These are phyloP conservation scores for Dendrobium huoshanense DNA, from an alignment of 106 monocot species.

Conservation along the genomic window DNA sequence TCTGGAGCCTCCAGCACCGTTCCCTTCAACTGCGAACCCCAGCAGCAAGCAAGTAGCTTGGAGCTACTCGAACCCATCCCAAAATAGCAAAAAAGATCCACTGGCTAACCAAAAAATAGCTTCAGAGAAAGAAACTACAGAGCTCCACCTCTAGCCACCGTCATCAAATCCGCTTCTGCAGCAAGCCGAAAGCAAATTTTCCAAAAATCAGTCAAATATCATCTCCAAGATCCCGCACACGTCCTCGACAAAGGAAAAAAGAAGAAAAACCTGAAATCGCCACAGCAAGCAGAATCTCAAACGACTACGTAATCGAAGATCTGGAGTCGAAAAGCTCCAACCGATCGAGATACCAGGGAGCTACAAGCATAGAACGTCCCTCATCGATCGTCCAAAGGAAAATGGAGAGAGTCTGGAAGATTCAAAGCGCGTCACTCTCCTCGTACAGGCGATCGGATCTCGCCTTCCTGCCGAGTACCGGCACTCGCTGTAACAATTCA, in stretches of 20 bases:
- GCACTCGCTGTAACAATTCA: background rate
- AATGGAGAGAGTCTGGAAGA: background rate
- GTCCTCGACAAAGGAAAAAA: background rate
- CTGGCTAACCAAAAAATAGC: background rate
- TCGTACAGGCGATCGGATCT: background rate
- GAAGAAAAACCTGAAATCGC: background rate
- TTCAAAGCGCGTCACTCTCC: too few relatives aligned
- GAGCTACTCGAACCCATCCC: conserved; percentile 66
- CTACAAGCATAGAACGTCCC: background rate
- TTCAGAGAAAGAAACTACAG: background rate
- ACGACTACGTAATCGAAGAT: background rate
- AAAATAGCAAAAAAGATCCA: background rate
- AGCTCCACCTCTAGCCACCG: background rate
- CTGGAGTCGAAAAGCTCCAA: background rate
- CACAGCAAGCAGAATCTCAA: background rate
- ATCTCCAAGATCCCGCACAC: background rate
- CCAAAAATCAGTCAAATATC: background rate
- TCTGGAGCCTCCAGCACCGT: conserved; percentile 48
- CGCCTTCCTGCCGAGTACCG: background rate
- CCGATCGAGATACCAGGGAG: background rate
- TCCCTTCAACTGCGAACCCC: conserved; percentile 37
- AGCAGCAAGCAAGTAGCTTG: conserved; percentile 46
- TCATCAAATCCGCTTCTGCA: background rate
- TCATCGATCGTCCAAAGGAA: background rate
- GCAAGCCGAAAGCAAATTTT: background rate